Evolutionary conservation across 768 basidiomycete genomes (phyloP).

Genomic region (Tricholoma bakamatsutake): DNA sequence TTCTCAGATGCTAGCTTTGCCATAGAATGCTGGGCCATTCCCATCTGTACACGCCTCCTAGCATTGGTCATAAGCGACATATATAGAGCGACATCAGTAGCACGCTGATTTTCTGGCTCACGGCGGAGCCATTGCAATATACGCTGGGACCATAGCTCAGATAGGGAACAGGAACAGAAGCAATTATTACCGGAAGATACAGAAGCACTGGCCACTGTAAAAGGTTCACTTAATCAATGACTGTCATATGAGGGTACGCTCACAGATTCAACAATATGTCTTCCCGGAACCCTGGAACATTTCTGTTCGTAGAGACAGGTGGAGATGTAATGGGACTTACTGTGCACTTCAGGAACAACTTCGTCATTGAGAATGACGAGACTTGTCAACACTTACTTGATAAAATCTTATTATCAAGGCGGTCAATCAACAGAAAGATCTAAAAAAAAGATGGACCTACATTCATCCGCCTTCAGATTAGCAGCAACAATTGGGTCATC

Average conservation of each 20-base stretch:
- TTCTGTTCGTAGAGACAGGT: background rate
- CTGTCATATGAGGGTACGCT: background rate
- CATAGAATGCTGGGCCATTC: conserved; percentile 32
- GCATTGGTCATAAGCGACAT: conserved; percentile 31
- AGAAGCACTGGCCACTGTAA: conserved; percentile 8
- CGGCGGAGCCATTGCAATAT: conserved; percentile 37
- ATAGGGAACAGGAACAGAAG: background rate
- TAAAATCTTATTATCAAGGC: background rate
- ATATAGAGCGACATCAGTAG: conserved; percentile 19
- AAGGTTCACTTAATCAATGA: background rate
- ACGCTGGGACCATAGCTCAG: conserved; percentile 15
- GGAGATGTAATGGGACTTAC: background rate
- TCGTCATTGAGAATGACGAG: background rate
- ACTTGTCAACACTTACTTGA: background rate
- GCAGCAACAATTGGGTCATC: conserved; percentile 5
- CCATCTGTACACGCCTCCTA: conserved; percentile 25
- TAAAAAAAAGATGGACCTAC: background rate
- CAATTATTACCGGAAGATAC: conserved; percentile 5
- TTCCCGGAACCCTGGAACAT: background rate
- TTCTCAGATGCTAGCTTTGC: conserved; percentile 30
- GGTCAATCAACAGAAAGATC: background rate
- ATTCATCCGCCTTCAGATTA: conserved; percentile 1
- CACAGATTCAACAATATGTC: background rate
- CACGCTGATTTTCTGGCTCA: conserved; percentile 29
- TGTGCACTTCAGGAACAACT: background rate